Percentiles rank a stretch among this genome's conserved stretches.
phyloP scores from a whole-genome alignment of 306 rosid species.

The Calophaca sinica region DNA sequence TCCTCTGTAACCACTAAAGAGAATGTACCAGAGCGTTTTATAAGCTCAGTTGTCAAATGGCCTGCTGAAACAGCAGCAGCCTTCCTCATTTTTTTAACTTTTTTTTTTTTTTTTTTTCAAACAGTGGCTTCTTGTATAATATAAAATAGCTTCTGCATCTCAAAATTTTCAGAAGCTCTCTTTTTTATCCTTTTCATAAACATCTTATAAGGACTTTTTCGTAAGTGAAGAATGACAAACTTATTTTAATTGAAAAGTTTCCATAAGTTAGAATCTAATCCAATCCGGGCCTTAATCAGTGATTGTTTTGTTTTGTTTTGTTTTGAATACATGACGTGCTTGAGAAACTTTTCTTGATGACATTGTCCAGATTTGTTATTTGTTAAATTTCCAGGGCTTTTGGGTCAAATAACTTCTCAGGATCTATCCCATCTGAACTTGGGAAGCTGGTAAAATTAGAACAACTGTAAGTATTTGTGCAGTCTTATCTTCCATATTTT shows the following conservation, averaged over 20 bases:
- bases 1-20: too few species aligned
- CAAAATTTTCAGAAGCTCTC: too few species aligned
- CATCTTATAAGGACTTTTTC: too few species aligned
- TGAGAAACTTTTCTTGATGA: neutral
- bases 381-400: slow-evolving; percentile 54
- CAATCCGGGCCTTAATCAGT: neutral
- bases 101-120: too few species aligned
- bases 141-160: too few species aligned
- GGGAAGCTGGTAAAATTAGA: slow-evolving; percentile 63
- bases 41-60: neutral
- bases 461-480: slow-evolving; percentile 59
- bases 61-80: neutral
- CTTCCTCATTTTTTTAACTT: neutral
- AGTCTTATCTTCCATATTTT: neutral
- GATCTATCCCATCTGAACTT: slow-evolving; percentile 77
- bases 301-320: slow-evolving; percentile 4
- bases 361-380: neutral
- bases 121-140: too few species aligned
- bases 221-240: too few species aligned
- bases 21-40: neutral
- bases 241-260: neutral
- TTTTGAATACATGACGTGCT: neutral
- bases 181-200: too few species aligned
- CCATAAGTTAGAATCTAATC: neutral
- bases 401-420: slow-evolving; percentile 72